These are phyloP conservation scores for Beauveria bassiana DNA, from an alignment of 2,329 filamentous ascomycete species.

Conservation along the genomic window DNA sequence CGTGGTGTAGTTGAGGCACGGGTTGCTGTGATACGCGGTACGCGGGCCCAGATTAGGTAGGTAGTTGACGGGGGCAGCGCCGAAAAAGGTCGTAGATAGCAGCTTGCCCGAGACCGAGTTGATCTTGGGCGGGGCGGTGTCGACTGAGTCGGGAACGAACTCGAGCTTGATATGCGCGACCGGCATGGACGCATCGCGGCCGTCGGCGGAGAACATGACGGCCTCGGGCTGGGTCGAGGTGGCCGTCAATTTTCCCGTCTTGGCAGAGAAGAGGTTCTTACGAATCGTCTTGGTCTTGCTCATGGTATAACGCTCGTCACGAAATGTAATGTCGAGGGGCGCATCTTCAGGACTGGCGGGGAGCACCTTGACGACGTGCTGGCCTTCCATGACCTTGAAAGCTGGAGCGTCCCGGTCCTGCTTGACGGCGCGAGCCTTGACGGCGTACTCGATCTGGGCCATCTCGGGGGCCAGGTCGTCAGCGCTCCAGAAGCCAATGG, in stretches of 20 bases:
- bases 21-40: slow-evolving; percentile 30
- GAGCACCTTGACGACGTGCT: slow-evolving; percentile 43
- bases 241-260: slow-evolving; percentile 41
- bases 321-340: slow-evolving; percentile 39
- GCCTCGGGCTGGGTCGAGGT: slow-evolving; percentile 39
- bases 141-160: slow-evolving; percentile 38
- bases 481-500: slow-evolving; percentile 43
- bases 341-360: slow-evolving; percentile 42
- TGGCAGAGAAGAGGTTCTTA: slow-evolving; percentile 44
- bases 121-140: slow-evolving; percentile 39
- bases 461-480: slow-evolving; percentile 49
- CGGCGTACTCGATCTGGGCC: slow-evolving; percentile 44
- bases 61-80: slow-evolving; percentile 34
- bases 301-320: slow-evolving; percentile 43
- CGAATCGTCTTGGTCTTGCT: slow-evolving; percentile 44
- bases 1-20: slow-evolving; percentile 39
- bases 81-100: slow-evolving; percentile 44
- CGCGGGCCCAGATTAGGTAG: slow-evolving; percentile 45
- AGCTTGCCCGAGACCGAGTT: slow-evolving; percentile 43
- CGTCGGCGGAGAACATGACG: slow-evolving; percentile 43
- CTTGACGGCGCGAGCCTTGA: slow-evolving; percentile 39
- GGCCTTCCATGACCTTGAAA: slow-evolving; percentile 32
- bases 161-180: slow-evolving; percentile 36
- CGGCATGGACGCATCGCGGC: slow-evolving; percentile 33
- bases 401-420: slow-evolving; percentile 14